These are phyloP conservation scores for Linnemannia schmuckeri DNA, from an alignment of 192 early-diverging fungal species.

Conservation along the genomic window DNA sequence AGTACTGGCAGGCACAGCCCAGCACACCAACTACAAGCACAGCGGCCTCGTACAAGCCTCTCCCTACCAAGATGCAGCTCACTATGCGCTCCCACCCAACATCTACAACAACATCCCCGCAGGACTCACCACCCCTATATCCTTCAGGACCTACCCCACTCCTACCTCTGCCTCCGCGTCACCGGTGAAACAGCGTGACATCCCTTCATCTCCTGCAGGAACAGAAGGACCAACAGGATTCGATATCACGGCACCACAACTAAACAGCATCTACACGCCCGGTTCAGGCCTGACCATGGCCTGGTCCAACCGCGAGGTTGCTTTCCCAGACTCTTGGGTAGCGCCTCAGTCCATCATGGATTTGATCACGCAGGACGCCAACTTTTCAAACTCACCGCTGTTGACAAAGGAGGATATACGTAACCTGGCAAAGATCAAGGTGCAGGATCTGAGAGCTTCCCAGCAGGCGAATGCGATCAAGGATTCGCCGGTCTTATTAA, in stretches of 20 bases:
- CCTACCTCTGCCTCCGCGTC: not conserved
- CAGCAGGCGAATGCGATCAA: conserved; percentile 16
- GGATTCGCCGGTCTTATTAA: conserved; percentile 28
- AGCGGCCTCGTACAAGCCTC: conserved; percentile 16
- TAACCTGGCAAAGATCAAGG: conserved; percentile 35
- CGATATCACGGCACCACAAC: conserved; percentile 26
- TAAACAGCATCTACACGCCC: conserved; percentile 39
- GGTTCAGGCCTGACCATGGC: conserved; percentile 32
- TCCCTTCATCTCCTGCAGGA: not conserved
- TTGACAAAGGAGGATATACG: conserved; percentile 29
- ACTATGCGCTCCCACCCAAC: conserved; percentile 46
- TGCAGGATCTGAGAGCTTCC: conserved; percentile 1
- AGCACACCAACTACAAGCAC: not conserved
- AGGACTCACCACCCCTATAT: conserved; percentile 16
- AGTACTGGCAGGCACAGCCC: conserved; percentile 6
- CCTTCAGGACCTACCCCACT: not conserved
- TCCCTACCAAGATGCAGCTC: conserved; percentile 16
- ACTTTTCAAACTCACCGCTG: conserved; percentile 17
- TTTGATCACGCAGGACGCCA: conserved; percentile 16
- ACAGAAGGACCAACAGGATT: conserved; percentile 19
- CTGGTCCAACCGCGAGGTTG: conserved; percentile 27
- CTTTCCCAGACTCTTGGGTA: conserved; percentile 26
- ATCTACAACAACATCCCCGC: conserved; percentile 53
- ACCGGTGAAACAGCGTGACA: not conserved
- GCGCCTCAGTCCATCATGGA: conserved; percentile 23